Percentiles rank a stretch among this genome's conserved stretches.
Evolutionary conservation across 805 yeast species (phyloP).

Genomic region (Candida ascalaphidarum): DNA sequence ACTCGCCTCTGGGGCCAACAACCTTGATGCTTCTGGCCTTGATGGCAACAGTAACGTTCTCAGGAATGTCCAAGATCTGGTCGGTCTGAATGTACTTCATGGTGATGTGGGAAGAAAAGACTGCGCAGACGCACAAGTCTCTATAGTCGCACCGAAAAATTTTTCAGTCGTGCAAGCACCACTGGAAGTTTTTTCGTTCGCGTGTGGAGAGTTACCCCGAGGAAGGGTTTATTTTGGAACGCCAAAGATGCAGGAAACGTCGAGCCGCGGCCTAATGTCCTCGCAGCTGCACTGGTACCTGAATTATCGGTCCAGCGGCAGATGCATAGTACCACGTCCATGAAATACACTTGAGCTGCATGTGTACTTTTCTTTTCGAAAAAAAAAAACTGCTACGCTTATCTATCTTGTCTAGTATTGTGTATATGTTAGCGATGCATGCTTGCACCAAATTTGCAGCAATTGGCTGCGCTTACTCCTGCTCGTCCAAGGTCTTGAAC

Average conservation of each 20-base stretch:
- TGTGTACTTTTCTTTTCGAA: too few species aligned
- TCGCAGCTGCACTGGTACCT: too few species aligned
- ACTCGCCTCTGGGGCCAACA: slow-evolving; percentile 95
- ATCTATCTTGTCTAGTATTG: too few species aligned
- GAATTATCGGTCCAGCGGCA: too few species aligned
- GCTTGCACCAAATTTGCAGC: too few species aligned
- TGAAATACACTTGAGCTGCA: too few species aligned
- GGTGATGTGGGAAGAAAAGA: not conserved
- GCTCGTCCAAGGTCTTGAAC: slow-evolving; percentile 7
- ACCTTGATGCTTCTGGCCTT: slow-evolving; percentile 87
- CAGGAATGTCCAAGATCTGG: slow-evolving; percentile 79
- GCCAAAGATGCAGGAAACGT: too few species aligned
- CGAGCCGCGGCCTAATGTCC: too few species aligned
- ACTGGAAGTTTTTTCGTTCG: not conserved
- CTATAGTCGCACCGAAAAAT: not conserved
- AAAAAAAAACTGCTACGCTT: too few species aligned
- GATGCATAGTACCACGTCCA: too few species aligned
- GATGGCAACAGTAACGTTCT: slow-evolving; percentile 86
- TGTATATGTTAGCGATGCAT: too few species aligned
- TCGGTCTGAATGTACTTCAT: slow-evolving; percentile 87
- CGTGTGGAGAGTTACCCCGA: not conserved
- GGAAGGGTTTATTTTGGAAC: not conserved
- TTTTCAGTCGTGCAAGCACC: not conserved
- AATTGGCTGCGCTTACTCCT: slow-evolving; percentile 3
- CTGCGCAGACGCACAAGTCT: not conserved